These are phyloP conservation scores for rapeseed (Brassica napus) DNA, from an alignment of 345 rosid genomes.

Conservation along the genomic window Da-Ae NC_063445.1:20634001-20634500, in stretches of 20 bases:
- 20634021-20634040: too few relatives aligned
- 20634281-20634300: background rate
- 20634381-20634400: background rate
- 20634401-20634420: conserved; percentile 32
- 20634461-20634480: conserved; percentile 88
- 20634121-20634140: conserved; percentile 87
- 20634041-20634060: too few relatives aligned
- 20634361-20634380: background rate
- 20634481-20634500: conserved; percentile 83
- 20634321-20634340: background rate
- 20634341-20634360: background rate
- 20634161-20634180: conserved; percentile 83
- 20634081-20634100: background rate
- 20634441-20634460: conserved; percentile 50
- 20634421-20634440: conserved; percentile 45
- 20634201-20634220: conserved; percentile 72
- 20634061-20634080: too few relatives aligned
- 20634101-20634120: conserved; percentile 72
- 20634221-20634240: background rate
- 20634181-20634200: conserved; percentile 60
- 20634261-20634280: conserved; percentile 31
- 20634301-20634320: background rate
- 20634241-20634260: background rate
- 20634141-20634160: conserved; percentile 81
- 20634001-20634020: too few relatives aligned